Evolutionary conservation across 1,139 yeast genomes (phyloP).

Genomic region (Blastobotrys buckinghamii): DNA sequence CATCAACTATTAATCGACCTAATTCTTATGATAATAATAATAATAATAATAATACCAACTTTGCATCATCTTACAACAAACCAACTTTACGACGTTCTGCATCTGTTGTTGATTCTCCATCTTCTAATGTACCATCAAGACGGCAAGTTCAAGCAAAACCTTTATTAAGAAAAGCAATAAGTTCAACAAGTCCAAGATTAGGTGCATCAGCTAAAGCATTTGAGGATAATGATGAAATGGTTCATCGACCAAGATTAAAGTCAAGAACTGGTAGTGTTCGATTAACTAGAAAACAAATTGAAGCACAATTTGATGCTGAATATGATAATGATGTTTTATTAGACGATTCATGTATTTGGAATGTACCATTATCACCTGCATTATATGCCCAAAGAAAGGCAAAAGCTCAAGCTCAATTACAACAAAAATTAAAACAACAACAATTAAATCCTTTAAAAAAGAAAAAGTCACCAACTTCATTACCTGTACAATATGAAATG

Average conservation of each 20-base stretch:
- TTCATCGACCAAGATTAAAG: conserved; percentile 3
- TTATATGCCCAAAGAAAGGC: conserved; percentile 30
- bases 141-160: conserved; percentile 9
- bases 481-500: conserved; percentile 6
- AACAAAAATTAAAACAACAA: not conserved
- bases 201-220: not conserved
- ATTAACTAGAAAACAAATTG: conserved; percentile 31
- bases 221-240: not conserved
- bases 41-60: not conserved
- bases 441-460: not conserved
- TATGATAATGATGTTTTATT: conserved; percentile 47
- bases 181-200: conserved; percentile 9
- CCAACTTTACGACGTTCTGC: not conserved
- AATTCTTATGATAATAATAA: not conserved
- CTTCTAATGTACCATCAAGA: conserved; percentile 4
- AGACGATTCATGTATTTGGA: conserved; percentile 48
- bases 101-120: not conserved
- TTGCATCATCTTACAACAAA: not conserved
- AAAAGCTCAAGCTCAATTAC: not conserved
- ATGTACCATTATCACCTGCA: conserved; percentile 60
- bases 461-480: not conserved
- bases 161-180: conserved; percentile 13
- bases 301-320: conserved; percentile 29
- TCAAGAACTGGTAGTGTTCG: conserved; percentile 6
- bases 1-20: not conserved